Evolutionary conservation across 2,329 filamentous ascomycete genomes (phyloP), one percentile per base, ranked within the genome.

Genomic region (Ampelomyces quisqualis): DNA sequence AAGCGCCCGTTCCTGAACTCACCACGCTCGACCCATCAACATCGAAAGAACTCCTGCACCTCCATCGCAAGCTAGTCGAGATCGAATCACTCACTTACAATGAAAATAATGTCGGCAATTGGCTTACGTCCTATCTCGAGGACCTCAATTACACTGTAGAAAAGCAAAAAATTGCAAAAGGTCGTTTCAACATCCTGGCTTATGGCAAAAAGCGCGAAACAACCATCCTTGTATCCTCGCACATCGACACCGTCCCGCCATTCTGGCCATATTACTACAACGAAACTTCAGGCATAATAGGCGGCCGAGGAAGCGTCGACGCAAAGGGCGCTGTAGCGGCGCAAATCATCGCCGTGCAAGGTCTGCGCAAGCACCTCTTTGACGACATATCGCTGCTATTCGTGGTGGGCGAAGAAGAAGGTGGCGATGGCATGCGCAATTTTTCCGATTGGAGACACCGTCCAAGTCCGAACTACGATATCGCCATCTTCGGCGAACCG

Each of bases 401-500:
- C 58, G 81, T 84, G 1, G 87, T 95, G 0, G 90, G 88, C 45
- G 91, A 98, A 67, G 91, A 97, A 67, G 78, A 77, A 2, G 75
- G 74, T 3, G 91, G 91, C 7, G 84, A 86, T 48, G 91, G 91
- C 7, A 97, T 97, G 91, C 74, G 53, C 26, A 54, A 57, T 1
- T 67, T 44, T 57, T 77, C 67, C 7, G 54, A 67, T 28, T 61
- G 60, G 56, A 38, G 51, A 2, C 40, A 65, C 2, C 56, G 61
- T 8, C 62, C 58, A 1, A 36, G 38, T 1, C 55, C 58, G 1
- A 43, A 46, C 20, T 84, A 81, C 73, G 77, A 84, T 22, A 81
- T 88, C 3, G 83, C 88, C 57, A 86, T 91, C 58, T 97, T 96
- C 60, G 91, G 93, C 27, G 93, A 98, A 66, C 91, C 91, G 0